Evolutionary conservation across 495 filamentous ascomycete species (phyloP).

Genomic region (Staphylotrichum longicolle): DNA sequence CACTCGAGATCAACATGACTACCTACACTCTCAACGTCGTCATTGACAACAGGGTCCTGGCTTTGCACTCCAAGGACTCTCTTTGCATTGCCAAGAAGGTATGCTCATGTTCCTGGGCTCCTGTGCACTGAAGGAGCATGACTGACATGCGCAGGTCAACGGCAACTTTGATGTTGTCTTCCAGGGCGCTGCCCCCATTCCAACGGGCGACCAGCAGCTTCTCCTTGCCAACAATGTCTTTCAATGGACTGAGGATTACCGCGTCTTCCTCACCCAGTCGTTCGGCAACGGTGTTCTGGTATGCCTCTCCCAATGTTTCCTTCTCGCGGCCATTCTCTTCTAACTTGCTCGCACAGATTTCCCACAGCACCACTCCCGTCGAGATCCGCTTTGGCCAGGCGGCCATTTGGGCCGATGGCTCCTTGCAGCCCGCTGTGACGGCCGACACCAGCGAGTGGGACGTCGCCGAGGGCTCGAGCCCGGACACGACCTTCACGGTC

Average conservation of each 20-base stretch:
- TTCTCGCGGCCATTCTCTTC: background rate
- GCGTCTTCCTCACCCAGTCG: slow-evolving; percentile 1
- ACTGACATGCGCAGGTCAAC: background rate
- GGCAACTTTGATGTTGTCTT: background rate
- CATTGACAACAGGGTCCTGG: background rate
- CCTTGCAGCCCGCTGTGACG: background rate
- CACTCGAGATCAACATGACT: background rate
- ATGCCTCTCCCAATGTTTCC: background rate
- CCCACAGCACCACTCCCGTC: slow-evolving; percentile 4
- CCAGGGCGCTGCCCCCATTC: background rate
- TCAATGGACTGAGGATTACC: background rate
- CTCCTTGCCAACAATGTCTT: slow-evolving; percentile 5
- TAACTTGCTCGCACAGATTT: background rate
- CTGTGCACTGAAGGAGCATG: background rate
- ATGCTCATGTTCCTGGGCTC: background rate
- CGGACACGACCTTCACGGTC: background rate
- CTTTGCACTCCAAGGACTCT: slow-evolving; percentile 2
- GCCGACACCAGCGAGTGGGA: background rate
- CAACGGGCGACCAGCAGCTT: slow-evolving; percentile 1
- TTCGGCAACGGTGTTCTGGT: background rate
- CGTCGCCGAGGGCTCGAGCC: background rate
- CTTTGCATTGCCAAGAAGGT: slow-evolving; percentile 6
- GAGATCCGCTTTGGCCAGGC: background rate
- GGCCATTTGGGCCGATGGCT: background rate
- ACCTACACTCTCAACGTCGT: slow-evolving; percentile 3